Evolutionary conservation across 2,329 filamentous ascomycete genomes (phyloP).

Genomic region (Pseudogymnoascus sp.): DNA sequence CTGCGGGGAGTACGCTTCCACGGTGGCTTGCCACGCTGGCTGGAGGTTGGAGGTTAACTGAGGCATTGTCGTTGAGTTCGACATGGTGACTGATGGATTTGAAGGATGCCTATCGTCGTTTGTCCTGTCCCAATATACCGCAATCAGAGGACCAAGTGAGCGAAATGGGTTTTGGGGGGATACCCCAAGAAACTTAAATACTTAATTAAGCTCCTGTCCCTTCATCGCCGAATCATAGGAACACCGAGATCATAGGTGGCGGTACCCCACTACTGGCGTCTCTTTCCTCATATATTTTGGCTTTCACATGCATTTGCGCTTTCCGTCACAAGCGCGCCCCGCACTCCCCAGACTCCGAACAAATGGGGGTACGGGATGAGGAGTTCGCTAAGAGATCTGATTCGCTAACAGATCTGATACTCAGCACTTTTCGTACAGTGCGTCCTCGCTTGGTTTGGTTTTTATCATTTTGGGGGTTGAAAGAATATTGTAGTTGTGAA

Average conservation of each 20-base stretch:
- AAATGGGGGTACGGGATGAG: background rate
- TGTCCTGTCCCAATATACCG: background rate
- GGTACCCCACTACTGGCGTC: background rate
- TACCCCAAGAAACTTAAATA: slow-evolving; percentile 3
- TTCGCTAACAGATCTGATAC: background rate
- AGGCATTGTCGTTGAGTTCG: slow-evolving; percentile 8
- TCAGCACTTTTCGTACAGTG: background rate
- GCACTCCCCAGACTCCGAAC: background rate
- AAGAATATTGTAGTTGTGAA: background rate
- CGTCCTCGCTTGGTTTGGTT: background rate
- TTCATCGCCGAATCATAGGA: background rate
- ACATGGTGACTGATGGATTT: background rate
- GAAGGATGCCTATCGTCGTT: background rate
- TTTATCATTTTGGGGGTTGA: background rate
- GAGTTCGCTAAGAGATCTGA: background rate
- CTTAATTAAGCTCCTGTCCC: background rate
- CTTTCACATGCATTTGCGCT: background rate
- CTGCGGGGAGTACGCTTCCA: slow-evolving; percentile 23
- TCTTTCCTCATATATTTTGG: background rate
- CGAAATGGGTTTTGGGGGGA: background rate
- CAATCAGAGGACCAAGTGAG: background rate
- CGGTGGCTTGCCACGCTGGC: slow-evolving; percentile 5
- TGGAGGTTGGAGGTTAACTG: background rate
- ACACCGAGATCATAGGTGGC: background rate
- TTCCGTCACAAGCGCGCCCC: background rate